Base-by-base conservation (phyloP, 495 filamentous ascomycete species). In the Massariosphaeria phaeospora region DNA sequence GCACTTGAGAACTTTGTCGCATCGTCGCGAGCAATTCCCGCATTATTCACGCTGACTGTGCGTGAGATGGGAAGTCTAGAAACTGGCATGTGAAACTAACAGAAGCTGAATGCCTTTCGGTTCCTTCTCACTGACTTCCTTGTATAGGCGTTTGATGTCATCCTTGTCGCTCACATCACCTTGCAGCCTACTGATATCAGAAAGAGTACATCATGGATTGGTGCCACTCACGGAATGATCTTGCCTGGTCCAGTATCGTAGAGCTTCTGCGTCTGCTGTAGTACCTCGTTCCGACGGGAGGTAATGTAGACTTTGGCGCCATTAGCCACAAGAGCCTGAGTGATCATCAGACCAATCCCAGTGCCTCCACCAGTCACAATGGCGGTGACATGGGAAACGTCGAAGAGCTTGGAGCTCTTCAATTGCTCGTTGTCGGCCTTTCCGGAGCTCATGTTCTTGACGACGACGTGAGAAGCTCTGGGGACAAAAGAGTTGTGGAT, bases 251-350 rank as follows among this genome's bases (percentile, higher is more conserved):
- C 66, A 27, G 40, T 54, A 18, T 56, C 54, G 45, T 70, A 67
- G 3, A 56, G 55, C 44, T 69, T 55, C 5, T 62, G 49, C 3
- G 62, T 58, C 35, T 61, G 35, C 34, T 71, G 44, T 9, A 71
- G 52, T 2, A 62, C 61, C 29, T 67, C 67, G 18, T 66, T 52
- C 34, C 66, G 47, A 35, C 67, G 49, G 11, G 66, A 68, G 5
- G 60, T 67, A 53, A 70, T 70, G 59, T 71, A 71, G n/a, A 69
- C 67, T 33, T 81, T 88, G 15, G 88, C 87, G 33, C 88, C 87
- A 66, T 90, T 91, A 23, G 78, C 72, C 0, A 89, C 84, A 57
- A 85, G 85, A 2, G 86, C 84, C 61, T 89, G 82, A 0, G 86
- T 84, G 55, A 86, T 87, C 86, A 91, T 93, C 40, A 85, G 78